Evolutionary conservation across 2,329 filamentous ascomycete genomes (phyloP).

Genomic region (Hymenoscyphus occultus): DNA sequence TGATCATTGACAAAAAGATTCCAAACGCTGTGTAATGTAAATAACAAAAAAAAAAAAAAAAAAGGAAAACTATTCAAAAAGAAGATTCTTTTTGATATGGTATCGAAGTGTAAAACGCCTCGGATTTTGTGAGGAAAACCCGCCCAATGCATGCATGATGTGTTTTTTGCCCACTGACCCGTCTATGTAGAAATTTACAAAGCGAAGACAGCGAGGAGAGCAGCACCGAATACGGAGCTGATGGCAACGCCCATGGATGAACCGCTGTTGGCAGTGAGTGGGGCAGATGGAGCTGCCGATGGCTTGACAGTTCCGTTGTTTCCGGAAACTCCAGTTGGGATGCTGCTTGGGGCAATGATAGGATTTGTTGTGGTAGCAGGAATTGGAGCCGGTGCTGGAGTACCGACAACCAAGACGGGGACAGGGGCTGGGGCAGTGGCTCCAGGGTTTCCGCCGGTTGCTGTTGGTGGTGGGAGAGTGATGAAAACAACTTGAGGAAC

Average conservation of each 20-base stretch:
- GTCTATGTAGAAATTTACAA: conserved; percentile 21
- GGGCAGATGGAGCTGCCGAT: conserved; percentile 31
- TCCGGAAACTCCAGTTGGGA: conserved; percentile 23
- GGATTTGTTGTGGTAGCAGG: conserved; percentile 10
- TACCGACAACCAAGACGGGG: conserved; percentile 35
- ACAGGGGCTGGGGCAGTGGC: conserved; percentile 10
- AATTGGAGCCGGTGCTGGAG: conserved; percentile 31
- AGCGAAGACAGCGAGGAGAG: conserved; percentile 30
- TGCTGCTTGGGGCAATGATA: conserved; percentile 35
- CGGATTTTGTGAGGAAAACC: background rate
- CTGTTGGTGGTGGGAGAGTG: conserved; percentile 21
- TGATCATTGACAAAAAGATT: background rate
- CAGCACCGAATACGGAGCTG: conserved; percentile 28
- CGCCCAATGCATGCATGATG: background rate
- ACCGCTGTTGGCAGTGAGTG: conserved; percentile 31
- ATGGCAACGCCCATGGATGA: conserved; percentile 27
- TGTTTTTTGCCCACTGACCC: background rate
- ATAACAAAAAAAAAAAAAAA: conserved; percentile 1
- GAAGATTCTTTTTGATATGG: background rate
- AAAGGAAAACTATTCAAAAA: background rate
- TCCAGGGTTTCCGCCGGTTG: conserved; percentile 11
- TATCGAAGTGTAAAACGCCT: conserved; percentile 1
- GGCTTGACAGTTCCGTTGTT: conserved; percentile 26
- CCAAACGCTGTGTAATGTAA: conserved; percentile 3
- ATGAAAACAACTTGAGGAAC: conserved; percentile 52